Evolutionary conservation across 805 yeast species (phyloP), one percentile per base, ranked within the genome.

Genomic region (Metschnikowia orientalis): DNA sequence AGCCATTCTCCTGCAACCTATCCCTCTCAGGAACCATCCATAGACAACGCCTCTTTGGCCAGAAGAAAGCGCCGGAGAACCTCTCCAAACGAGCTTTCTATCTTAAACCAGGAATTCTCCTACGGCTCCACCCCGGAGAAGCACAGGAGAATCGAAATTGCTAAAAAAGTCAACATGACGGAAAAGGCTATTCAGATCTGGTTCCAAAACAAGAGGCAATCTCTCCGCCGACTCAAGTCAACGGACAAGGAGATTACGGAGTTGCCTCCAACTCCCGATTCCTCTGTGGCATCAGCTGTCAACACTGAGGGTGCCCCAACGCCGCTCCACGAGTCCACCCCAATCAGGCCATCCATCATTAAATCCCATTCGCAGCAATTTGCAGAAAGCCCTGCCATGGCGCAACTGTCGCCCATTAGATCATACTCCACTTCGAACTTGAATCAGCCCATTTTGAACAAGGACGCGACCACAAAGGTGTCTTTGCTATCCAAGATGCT

Each of bases 151-250:
- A 68, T 75, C 26, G 83, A 80, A 44, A 84, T 92, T 44, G 95
- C 97, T 4, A 58, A 64, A 18, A 75, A 69, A 44, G 94, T 92
- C 24, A 79, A 79, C 46, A 92, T 92, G 97, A 77, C 90, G n/a
- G 97, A 89, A 58, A 87, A 89, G 57, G 95, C 97, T 2, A 95
- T 92, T 21, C 98, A 92, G 63, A 87, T 90, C 42, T 92, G 98
- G 98, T 92, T 92, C 63, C 98, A 92, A 63, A 92, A 92, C 61
- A 84, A 79, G 58, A 76, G 98, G 58, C 97, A 90, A 60, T 73
- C 89, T 22, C 61, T 81, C 42, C 73, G 88, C 50, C 76, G 79
- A 47, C 67, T 62, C 31, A 48, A 51, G 35, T 41, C 43, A 25
- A 34, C 47, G 10, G 71, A 65, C 30, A 61, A 51, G 42, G 71